Evolutionary conservation across 371 early-diverging fungal species (phyloP).

Genomic region (Mucor racemosus): DNA sequence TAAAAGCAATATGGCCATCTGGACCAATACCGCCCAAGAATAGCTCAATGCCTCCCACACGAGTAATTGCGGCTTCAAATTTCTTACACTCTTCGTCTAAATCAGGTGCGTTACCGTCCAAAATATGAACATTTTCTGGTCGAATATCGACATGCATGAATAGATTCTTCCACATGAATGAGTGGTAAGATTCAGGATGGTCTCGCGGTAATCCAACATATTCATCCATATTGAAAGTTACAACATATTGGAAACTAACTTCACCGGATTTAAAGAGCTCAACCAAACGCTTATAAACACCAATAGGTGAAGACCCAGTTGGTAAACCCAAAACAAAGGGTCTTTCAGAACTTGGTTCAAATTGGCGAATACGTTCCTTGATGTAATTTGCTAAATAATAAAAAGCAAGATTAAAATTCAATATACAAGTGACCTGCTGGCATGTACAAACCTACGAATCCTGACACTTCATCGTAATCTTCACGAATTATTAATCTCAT

Average conservation of each 20-base stretch:
- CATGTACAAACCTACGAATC: slow-evolving; percentile 58
- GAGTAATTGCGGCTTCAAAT: slow-evolving; percentile 77
- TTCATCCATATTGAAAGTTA: slow-evolving; percentile 71
- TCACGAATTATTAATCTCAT: slow-evolving; percentile 79
- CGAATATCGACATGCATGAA: slow-evolving; percentile 83
- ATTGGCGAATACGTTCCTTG: slow-evolving; percentile 71
- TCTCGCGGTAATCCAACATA: slow-evolving; percentile 67
- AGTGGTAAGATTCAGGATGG: slow-evolving; percentile 86
- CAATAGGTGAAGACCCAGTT: slow-evolving; percentile 81
- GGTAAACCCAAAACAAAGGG: slow-evolving; percentile 88
- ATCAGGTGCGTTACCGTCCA: slow-evolving; percentile 82
- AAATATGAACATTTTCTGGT: slow-evolving; percentile 80
- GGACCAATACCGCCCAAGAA: slow-evolving; percentile 71
- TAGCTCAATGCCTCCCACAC: slow-evolving; percentile 62
- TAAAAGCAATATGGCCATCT: slow-evolving; percentile 92
- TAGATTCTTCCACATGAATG: slow-evolving; percentile 86
- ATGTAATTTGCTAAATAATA: slow-evolving; percentile 25
- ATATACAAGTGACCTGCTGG: background rate
- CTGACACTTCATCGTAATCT: slow-evolving; percentile 65
- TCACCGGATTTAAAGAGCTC: slow-evolving; percentile 53
- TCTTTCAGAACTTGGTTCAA: slow-evolving; percentile 71
- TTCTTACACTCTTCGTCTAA: slow-evolving; percentile 78
- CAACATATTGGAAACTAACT: slow-evolving; percentile 64
- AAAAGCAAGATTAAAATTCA: background rate
- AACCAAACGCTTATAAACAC: slow-evolving; percentile 66